Percentiles rank a stretch among this genome's conserved stretches.
phyloP scores from a whole-genome alignment of 1,284 basidiomycete species.

The Ustilago shanxiensis region DNA sequence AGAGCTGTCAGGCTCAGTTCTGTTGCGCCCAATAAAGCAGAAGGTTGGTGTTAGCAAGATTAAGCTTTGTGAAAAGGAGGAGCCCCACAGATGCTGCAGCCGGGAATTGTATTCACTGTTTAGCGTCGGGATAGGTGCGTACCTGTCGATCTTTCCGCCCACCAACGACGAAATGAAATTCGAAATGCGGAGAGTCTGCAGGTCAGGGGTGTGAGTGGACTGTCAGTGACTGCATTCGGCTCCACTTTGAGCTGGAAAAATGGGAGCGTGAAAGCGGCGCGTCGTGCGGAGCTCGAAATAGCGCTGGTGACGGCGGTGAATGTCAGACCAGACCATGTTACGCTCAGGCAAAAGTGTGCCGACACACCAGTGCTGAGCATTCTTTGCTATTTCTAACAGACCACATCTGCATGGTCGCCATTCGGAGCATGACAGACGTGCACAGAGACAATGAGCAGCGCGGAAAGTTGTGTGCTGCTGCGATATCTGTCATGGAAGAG shows the following conservation, averaged over 20 bases:
- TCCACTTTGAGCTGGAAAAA: neutral
- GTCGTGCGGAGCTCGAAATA: neutral
- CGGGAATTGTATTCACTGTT: neutral
- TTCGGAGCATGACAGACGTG: neutral
- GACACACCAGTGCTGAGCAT: no score
- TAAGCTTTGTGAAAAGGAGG: neutral
- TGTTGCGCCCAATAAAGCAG: neutral
- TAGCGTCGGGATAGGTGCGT: neutral
- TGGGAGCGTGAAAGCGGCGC: constrained; percentile 6
- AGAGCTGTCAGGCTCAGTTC: neutral
- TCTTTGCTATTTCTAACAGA: no score
- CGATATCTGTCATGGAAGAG: no score
- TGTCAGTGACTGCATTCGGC: constrained; percentile 6
- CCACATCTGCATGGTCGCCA: no score
- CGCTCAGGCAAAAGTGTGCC: no score
- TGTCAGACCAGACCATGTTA: neutral
- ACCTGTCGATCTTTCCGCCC: constrained; percentile 14
- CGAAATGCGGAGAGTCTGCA: constrained; percentile 22
- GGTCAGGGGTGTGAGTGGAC: no score
- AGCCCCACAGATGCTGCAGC: constrained; percentile 7
- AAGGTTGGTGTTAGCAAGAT: no score
- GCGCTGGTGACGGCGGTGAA: neutral
- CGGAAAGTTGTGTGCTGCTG: no score
- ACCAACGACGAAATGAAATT: neutral
- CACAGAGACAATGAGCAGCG: no score